Evolutionary conservation across 805 yeast species (phyloP), one percentile per base, ranked within the genome.

Genomic region (Ogataea ganodermae): DNA sequence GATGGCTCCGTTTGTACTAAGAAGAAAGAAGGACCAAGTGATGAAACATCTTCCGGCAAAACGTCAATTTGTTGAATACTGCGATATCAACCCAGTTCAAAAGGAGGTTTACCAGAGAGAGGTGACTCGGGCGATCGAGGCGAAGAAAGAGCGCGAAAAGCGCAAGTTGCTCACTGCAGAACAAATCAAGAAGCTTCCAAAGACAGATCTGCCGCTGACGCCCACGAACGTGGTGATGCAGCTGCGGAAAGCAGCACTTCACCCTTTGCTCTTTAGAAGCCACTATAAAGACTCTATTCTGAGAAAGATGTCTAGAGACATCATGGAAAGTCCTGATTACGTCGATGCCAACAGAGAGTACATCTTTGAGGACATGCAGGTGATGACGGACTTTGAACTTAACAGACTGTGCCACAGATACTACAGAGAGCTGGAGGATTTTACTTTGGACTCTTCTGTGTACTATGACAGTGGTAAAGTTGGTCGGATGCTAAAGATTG

Each of bases 1-100:
- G 97, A 92, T 94, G 98, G 86, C 95, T 2, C 99, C 99, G 3
- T 94, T 94, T 70, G 92, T 94, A 7, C 72, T 94, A 59, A 79
- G 99, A 67, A 82, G 99, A 65, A 85, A 84, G 63, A 94, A 94
- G 70, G 87, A 80, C 46, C 97, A 92, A 67, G 99, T 94, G 6
- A 76, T 94, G 66, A 81, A 87, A 62, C 92, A 94, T 63, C 72
- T 94, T 49, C 99, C 99, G 1, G 74, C 77, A 24, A 94, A 94
- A 62, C 69, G 72, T 46, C 89, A 84, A 49, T 70, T 69, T 37
- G 76, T 86, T 30, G 80, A 78, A 43, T 74, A 74, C 53, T 90
- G 97, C 66, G 83, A 78, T 1, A 69, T 90, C 74, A 70, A 76
- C 3, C 68, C 68, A 4, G 66, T 65, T 16, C 96, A 87, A 63